Evolutionary conservation across 192 early-diverging fungal species (phyloP).

Genomic region (Kickxella alabastrina): DNA sequence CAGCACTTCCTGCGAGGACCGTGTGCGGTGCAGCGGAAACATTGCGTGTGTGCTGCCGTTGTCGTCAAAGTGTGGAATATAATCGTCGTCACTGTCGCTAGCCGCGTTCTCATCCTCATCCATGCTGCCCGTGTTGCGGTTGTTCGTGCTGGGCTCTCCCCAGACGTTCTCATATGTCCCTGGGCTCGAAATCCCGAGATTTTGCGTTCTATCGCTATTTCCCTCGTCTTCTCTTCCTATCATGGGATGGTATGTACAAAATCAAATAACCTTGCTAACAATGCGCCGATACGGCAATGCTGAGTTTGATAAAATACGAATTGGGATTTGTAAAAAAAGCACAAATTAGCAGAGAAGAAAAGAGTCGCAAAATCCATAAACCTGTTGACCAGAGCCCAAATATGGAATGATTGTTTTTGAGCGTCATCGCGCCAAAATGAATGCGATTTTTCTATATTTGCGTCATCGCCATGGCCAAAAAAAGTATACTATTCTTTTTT

Average conservation of each 20-base stretch:
- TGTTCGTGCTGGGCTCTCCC: neutral
- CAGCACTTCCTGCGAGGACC: conserved; percentile 38
- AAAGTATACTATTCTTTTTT: conserved; percentile 1
- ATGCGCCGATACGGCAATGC: too few relatives aligned
- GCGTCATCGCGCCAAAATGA: too few relatives aligned
- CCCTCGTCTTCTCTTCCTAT: neutral
- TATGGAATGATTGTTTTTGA: too few relatives aligned
- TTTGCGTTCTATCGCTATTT: neutral
- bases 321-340: neutral
- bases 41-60: conserved; percentile 7
- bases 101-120: neutral
- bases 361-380: neutral
- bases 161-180: neutral
- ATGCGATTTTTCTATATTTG: too few relatives aligned
- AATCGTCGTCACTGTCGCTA: neutral
- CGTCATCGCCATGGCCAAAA: too few relatives aligned
- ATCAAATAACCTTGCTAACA: too few relatives aligned
- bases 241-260: neutral
- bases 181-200: neutral
- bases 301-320: too few relatives aligned
- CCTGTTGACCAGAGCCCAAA: too few relatives aligned
- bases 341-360: neutral
- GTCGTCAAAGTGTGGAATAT: conserved; percentile 22
- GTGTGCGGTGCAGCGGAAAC: conserved; percentile 28
- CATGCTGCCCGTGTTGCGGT: conserved; percentile 1